These are phyloP conservation scores for Celoporthe dispersa DNA, from an alignment of 2,329 filamentous ascomycete genomes.

Conservation along the genomic window DNA sequence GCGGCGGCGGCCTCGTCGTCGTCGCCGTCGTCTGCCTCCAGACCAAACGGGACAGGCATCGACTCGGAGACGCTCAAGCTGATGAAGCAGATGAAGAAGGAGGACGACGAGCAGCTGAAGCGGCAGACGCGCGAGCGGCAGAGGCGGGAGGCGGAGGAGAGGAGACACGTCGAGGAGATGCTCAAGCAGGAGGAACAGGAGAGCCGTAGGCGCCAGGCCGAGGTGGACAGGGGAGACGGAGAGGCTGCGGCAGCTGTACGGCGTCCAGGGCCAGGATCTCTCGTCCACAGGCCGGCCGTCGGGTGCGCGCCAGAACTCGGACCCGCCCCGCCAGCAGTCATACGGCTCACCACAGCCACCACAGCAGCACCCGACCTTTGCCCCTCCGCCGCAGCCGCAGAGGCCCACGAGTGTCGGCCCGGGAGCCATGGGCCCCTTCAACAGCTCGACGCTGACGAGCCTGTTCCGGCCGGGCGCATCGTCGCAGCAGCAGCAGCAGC, in stretches of 20 bases:
- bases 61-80: constrained; percentile 81
- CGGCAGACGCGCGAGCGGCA: constrained; percentile 53
- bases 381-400: constrained; percentile 32
- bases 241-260: constrained; percentile 71
- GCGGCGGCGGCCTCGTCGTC: constrained; percentile 36
- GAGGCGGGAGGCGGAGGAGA: constrained; percentile 58
- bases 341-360: constrained; percentile 2
- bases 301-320: constrained; percentile 17
- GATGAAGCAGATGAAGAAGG: constrained; percentile 55
- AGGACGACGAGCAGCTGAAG: constrained; percentile 56
- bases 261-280: constrained; percentile 55
- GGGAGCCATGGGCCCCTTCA: constrained; percentile 32
- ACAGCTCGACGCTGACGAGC: constrained; percentile 32
- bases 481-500: constrained; percentile 32
- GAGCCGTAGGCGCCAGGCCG: constrained; percentile 57
- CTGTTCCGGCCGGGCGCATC: constrained; percentile 37
- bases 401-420: constrained; percentile 56
- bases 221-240: constrained; percentile 83
- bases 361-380: constrained; percentile 32
- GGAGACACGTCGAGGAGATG: constrained; percentile 66
- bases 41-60: constrained; percentile 43
- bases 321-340: constrained; percentile 29
- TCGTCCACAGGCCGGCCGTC: constrained; percentile 33
- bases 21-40: constrained; percentile 29
- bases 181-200: constrained; percentile 70